These are phyloP conservation scores for Arabidopsis arenosa DNA, from an alignment of 345 rosid species.

Conservation along the genomic window DNA sequence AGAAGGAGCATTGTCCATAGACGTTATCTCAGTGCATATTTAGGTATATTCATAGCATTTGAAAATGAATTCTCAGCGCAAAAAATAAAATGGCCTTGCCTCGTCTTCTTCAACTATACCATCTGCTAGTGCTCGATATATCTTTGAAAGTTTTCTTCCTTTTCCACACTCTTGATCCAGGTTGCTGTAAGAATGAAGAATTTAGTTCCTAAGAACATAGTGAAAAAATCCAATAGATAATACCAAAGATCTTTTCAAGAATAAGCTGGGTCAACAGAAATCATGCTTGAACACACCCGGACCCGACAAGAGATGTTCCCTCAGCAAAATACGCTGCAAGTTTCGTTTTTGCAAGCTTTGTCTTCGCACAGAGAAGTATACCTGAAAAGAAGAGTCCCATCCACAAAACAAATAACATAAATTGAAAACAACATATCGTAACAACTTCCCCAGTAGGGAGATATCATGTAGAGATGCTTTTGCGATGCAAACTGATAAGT, in stretches of 20 bases:
- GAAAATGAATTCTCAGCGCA: not conserved
- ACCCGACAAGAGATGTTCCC: slow-evolving; percentile 68
- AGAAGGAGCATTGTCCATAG: slow-evolving; percentile 6
- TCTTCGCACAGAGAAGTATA: slow-evolving; percentile 88
- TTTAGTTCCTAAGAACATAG: slow-evolving; percentile 13
- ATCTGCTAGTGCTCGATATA: slow-evolving; percentile 72
- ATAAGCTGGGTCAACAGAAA: not conserved
- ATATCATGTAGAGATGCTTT: slow-evolving; percentile 9
- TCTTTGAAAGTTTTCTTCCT: slow-evolving; percentile 68
- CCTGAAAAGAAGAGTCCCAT: slow-evolving; percentile 53
- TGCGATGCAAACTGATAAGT: slow-evolving; percentile 2
- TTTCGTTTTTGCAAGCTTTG: slow-evolving; percentile 75
- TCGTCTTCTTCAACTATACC: slow-evolving; percentile 70
- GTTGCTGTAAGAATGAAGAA: slow-evolving; percentile 36
- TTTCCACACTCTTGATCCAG: slow-evolving; percentile 42
- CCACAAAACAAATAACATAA: slow-evolving; percentile 15
- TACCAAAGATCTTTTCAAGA: slow-evolving; percentile 13
- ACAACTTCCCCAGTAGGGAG: slow-evolving; percentile 11
- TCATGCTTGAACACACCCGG: slow-evolving; percentile 50
- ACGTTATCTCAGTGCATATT: slow-evolving; percentile 4
- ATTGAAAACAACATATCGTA: slow-evolving; percentile 17
- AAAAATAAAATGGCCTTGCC: slow-evolving; percentile 47
- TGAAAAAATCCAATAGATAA: slow-evolving; percentile 5
- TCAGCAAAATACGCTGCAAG: slow-evolving; percentile 84
- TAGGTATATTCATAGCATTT: not conserved